Evolutionary conservation across 805 yeast genomes (phyloP), one percentile per base, ranked within the genome.

Genomic region (Candida mattraensis): DNA sequence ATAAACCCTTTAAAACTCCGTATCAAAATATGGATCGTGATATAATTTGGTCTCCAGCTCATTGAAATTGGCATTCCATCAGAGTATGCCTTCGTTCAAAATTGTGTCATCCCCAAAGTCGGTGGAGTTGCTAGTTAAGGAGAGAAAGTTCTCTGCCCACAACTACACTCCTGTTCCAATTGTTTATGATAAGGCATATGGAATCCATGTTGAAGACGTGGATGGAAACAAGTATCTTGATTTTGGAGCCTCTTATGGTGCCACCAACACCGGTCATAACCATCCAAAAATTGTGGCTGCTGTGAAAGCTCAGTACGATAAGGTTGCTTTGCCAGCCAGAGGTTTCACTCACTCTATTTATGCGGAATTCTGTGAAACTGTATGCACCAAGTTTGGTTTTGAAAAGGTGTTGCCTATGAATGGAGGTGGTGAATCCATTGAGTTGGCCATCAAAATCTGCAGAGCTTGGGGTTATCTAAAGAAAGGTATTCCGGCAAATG

Each of bases 391-490:
- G 33, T 28, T 42, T 51, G 43, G 59, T 17, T 54, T 41, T 20
- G 54, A 56, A 25, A 58, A 57, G 35, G 52, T 66, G 3, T 29
- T 66, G 7, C 41, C 54, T 11, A 20, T 64, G 30, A 53, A 61
- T 14, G 63, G 66, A 14, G 64, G 62, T 10, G 62, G 66, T 7
- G 66, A 56, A 30, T 56, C 61, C 0, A 50, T 66, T 15, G 70
- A 66, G 41, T 63, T 63, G 22, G 63, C 66, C 1, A 50, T 66
- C 51, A 66, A 66, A 34, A 47, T 64, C 53, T 61, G 66, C 13
- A 36, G 60, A 18, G 47, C 57, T 7, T 58, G 58, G 55, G 59
- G 58, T 2, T 50, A 54, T 19, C 48, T 56, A n/a, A 59, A 53
- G 32, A 56, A 58, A 23, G 49, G 50, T 5, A 56, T 59, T 24